These are phyloP conservation scores for Pythium coloratum DNA, from an alignment of 352 stramenopile genomes.

Conservation along the genomic window DNA sequence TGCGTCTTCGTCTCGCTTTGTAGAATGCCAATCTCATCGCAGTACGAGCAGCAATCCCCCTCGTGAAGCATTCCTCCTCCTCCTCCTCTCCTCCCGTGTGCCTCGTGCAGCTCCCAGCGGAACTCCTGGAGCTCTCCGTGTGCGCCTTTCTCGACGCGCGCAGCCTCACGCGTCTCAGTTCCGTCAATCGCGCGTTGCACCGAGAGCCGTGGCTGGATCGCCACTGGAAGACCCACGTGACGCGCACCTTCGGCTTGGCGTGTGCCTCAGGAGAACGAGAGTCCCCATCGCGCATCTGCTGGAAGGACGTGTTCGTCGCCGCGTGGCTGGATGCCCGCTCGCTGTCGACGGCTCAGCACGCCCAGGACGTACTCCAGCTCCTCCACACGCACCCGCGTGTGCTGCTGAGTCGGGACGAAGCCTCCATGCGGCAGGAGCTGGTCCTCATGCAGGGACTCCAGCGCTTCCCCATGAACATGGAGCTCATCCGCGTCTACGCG, in stretches of 20 bases:
- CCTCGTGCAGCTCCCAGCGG: constrained; percentile 12
- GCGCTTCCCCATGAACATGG: constrained; percentile 43
- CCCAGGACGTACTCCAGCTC: constrained; percentile 39
- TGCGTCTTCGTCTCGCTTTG: too few relatives aligned
- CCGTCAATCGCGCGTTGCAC: constrained; percentile 37
- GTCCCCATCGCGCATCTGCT: constrained; percentile 17
- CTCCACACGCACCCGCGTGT: constrained; percentile 30
- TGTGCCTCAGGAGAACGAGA: background rate
- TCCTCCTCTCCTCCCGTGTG: background rate
- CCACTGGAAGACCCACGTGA: constrained; percentile 47
- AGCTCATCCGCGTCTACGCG: constrained; percentile 56
- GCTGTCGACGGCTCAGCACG: constrained; percentile 29
- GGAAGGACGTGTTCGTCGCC: constrained; percentile 46
- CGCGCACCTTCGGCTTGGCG: background rate
- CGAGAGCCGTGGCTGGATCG: constrained; percentile 29
- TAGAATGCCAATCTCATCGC: background rate
- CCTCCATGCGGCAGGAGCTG: constrained; percentile 51
- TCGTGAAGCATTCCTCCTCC: constrained; percentile 1
- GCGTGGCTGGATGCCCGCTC: constrained; percentile 37
- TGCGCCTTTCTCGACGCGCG: constrained; percentile 47
- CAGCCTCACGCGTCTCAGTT: constrained; percentile 38
- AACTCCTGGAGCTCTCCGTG: constrained; percentile 42
- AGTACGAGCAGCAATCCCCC: background rate
- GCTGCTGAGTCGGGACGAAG: constrained; percentile 37
- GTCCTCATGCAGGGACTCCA: constrained; percentile 61